phyloP scores from a whole-genome alignment of 2,329 filamentous ascomycete genomes.

The Botrytis fragariae region DNA sequence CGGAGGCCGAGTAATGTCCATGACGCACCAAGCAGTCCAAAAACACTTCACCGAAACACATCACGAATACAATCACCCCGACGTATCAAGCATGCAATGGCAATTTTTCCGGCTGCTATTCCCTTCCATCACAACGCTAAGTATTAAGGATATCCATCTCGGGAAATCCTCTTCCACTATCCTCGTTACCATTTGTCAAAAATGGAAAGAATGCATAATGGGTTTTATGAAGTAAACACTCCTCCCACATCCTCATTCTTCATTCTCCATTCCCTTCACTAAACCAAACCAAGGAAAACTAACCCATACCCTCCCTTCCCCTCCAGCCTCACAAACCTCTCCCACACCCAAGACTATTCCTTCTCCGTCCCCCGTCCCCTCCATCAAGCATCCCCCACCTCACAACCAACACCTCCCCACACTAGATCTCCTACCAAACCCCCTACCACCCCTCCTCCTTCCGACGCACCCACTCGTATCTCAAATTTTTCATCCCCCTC shows the following conservation, averaged over 20 bases:
- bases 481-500: neutral
- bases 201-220: conserved; percentile 1
- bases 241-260: neutral
- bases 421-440: neutral
- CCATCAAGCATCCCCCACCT: neutral
- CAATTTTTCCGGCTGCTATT: neutral
- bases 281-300: too few relatives aligned
- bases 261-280: neutral
- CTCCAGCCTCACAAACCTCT: neutral
- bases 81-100: neutral
- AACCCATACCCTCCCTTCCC: neutral
- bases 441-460: neutral
- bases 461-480: neutral
- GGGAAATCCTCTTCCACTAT: neutral
- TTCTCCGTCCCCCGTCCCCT: neutral
- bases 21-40: neutral
- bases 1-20: neutral
- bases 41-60: neutral
- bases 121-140: neutral
- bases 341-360: neutral
- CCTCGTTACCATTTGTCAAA: neutral
- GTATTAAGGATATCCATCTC: neutral
- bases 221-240: neutral
- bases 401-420: neutral
- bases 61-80: neutral